A percentile compares a stretch with the other conserved stretches of the same genome.
Conservation (phyloP, 257 asterid species). For the Solanum chmielewskii region DNA sequence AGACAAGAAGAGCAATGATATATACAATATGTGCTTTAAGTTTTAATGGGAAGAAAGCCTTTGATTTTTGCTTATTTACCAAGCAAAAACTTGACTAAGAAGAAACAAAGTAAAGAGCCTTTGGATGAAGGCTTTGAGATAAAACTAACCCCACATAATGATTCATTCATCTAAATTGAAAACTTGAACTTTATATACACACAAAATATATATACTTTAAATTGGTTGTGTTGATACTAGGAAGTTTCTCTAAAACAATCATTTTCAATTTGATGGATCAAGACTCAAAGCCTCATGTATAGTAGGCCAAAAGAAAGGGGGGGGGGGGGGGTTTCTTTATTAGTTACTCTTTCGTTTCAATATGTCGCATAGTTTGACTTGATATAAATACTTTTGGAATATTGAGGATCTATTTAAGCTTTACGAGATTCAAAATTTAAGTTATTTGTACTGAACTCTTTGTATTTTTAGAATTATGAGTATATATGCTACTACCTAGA, state of each 20-base stretch:
- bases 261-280: background rate
- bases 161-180: background rate
- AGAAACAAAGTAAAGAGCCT: background rate
- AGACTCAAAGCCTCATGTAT: background rate
- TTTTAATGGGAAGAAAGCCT: background rate
- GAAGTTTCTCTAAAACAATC: background rate
- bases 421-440: background rate
- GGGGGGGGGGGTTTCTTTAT: background rate
- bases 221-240: background rate
- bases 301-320: background rate
- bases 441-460: background rate
- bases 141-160: background rate
- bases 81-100: background rate
- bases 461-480: background rate
- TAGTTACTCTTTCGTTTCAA: background rate
- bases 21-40: background rate
- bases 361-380: background rate
- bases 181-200: background rate
- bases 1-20: background rate
- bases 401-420: background rate
- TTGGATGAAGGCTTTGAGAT: background rate
- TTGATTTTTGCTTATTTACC: background rate
- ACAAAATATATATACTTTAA: background rate
- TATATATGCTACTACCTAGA: background rate
- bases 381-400: background rate